Base-by-base conservation (phyloP, 495 filamentous ascomycete species). In the Xanthoparmelia taractica region DNA sequence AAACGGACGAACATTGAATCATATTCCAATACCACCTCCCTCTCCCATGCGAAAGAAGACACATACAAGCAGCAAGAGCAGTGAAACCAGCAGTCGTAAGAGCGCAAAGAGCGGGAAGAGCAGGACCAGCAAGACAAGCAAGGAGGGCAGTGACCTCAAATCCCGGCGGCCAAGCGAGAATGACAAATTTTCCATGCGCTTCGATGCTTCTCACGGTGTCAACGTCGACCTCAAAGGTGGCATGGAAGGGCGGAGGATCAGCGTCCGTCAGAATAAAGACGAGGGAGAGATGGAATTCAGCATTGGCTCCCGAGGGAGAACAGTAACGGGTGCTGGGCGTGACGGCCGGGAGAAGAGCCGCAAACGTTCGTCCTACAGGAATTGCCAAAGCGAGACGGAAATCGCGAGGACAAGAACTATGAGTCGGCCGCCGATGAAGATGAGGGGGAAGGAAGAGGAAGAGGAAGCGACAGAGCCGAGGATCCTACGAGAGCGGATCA, bases 221-320 rank as follows among this genome's bases (percentile, higher is more conserved):
- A 96, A 96, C 77, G 92, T 97, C 65, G 91, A 89, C 64, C 79
- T 98, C 47, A 91, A 96, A 77, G 92, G 93, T 69, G 92, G 90
- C 62, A 90, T 96, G 65, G 91, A 97, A 71, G 92, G 92, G 60
- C 88, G 91, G 67, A 96, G 92, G 56, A 80, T 99, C 65, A 96
- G 90, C 81, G 94, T 97, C 60, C 47, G 63, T n/a, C 94, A 97
- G 82, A 96, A 41, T 31, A 67, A 52, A 50, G 66, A 68, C 13
- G 63, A 70, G 29, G 67, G 69, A 2, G 59, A 67, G 12, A 65
- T 68, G 61, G 66, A 66, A 25, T 50, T 68, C 8, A 63, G 64
- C 34, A 70, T 68, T 38, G 67, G 56, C 2, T 47, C 57, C 40
- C 48, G 38, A 37, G 59, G 33, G 20, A 65, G 37, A 15, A 33